Base-by-base conservation (phyloP, 202 grass and related monocot genomes). In the Schoenoplectus tabernaemontani region DNA sequence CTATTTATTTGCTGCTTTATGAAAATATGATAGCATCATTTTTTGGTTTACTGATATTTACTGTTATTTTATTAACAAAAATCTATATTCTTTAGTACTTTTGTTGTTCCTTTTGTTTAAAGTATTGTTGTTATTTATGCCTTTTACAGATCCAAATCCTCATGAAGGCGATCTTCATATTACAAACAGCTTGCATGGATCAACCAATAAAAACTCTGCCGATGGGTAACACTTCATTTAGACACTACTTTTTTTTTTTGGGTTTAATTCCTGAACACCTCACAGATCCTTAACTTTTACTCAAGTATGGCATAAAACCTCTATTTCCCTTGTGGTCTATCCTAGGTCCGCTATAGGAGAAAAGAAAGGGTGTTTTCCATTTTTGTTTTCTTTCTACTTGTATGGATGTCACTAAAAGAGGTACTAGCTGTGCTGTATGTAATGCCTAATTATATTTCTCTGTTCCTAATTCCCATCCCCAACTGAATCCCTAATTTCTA, bases 201-300 rank as follows among this genome's bases (percentile, higher is more conserved):
- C 19, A 0, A 78, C 68, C 28, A 87, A 91, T 62, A 93, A 89
- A 83, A 78, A 38, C 66, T 72, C 76, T 65, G 76, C 63, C 13
- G 88, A 93, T 5, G 85, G 90, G 93, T 97, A 93, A 86, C 24
- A 34, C 22, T 64, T 58, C 10, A 61, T 57, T 53, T 70, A 37
- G 47, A 51, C 43, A 9, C 23, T 51, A 72, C n/a, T 68, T 68
- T 23, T 43, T 23, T 42, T 22, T 68, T n/a, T n/a, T n/a, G n/a
- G 64, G 37, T 23, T 51, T 48, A 32, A 73, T 73, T 73, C 13
- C 12, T 32, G 68, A 9, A 73, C 26, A 32, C 24, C 22, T 0
- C 69, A 33, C 69, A 74, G 10, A 53, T 30, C 41, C 39, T 6
- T 16, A 51, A 1, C 19, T 13, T 24, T 16, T 9, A 70, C 22